Evolutionary conservation across 371 early-diverging fungal species (phyloP).

Genomic region (Saksenaea vasiformis): DNA sequence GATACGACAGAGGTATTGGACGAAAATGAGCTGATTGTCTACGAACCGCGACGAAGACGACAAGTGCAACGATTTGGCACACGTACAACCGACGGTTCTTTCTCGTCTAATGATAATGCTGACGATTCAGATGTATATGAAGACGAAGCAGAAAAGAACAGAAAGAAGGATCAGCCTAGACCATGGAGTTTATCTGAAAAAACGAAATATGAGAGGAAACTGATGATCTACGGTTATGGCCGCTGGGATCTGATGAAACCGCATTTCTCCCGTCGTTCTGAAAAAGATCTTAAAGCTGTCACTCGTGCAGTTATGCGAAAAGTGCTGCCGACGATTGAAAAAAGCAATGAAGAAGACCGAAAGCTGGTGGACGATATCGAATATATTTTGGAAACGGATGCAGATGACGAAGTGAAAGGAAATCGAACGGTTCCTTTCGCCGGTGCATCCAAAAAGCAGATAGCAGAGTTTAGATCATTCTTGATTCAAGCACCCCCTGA

Average conservation of each 20-base stretch:
- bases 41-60: slow-evolving; percentile 68
- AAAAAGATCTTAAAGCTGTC: slow-evolving; percentile 60
- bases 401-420: slow-evolving; percentile 29
- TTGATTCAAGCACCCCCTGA: slow-evolving; percentile 70
- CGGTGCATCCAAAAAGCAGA: slow-evolving; percentile 63
- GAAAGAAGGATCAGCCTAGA: slow-evolving; percentile 41
- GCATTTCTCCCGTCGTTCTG: slow-evolving; percentile 60
- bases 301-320: slow-evolving; percentile 46
- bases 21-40: slow-evolving; percentile 64
- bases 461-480: slow-evolving; percentile 67
- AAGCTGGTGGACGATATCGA: slow-evolving; percentile 47
- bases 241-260: slow-evolving; percentile 72
- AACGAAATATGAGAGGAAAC: slow-evolving; percentile 75
- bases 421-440: slow-evolving; percentile 60
- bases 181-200: slow-evolving; percentile 82
- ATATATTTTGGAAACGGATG: slow-evolving; percentile 34
- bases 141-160: slow-evolving; percentile 28
- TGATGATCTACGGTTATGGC: slow-evolving; percentile 84
- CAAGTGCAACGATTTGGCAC: slow-evolving; percentile 61
- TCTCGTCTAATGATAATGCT: slow-evolving; percentile 44
- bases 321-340: slow-evolving; percentile 33
- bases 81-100: slow-evolving; percentile 37
- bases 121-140: slow-evolving; percentile 53
- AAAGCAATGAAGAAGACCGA: slow-evolving; percentile 47
- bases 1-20: slow-evolving; percentile 60